Percentiles rank a stretch among this genome's conserved stretches.
These are phyloP conservation scores for Geotrichum australiense DNA, from an alignment of 1,139 yeast species.

Conservation along the genomic window DNA sequence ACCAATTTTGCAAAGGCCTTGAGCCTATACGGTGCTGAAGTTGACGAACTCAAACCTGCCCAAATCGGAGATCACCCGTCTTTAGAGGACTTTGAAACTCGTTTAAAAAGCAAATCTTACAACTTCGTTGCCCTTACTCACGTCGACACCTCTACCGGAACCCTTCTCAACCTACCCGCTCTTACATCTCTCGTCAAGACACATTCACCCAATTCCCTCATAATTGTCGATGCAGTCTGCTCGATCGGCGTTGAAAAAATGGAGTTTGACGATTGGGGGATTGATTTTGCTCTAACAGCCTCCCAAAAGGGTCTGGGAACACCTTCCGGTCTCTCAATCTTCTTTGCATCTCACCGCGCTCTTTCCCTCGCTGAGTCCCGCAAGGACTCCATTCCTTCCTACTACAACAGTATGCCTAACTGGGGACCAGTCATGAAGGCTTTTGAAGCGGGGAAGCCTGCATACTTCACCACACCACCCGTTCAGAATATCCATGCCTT, in stretches of 20 bases:
- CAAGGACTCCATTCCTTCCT: conserved; percentile 52
- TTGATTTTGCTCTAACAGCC: conserved; percentile 83
- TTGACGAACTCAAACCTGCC: conserved; percentile 51
- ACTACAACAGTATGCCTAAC: conserved; percentile 68
- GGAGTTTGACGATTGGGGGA: conserved; percentile 83
- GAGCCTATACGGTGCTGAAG: conserved; percentile 65
- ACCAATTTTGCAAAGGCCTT: conserved; percentile 81
- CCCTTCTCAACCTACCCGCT: conserved; percentile 62
- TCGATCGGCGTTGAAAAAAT: conserved; percentile 84
- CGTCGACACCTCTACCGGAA: conserved; percentile 95
- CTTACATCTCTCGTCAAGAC: conserved; percentile 55
- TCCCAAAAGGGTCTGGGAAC: conserved; percentile 95
- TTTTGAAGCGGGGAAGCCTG: conserved; percentile 73
- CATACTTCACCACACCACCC: conserved; percentile 93
- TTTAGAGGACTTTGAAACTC: conserved; percentile 47
- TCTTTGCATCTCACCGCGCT: conserved; percentile 72
- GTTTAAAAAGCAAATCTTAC: conserved; percentile 49
- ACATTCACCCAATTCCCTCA: conserved; percentile 69
- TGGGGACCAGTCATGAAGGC: conserved; percentile 90
- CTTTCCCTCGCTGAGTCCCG: conserved; percentile 47
- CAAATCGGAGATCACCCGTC: conserved; percentile 68
- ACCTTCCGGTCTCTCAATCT: conserved; percentile 84
- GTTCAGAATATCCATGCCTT: conserved; percentile 80
- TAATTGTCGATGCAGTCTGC: conserved; percentile 91
- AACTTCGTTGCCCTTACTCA: conserved; percentile 80